Evolutionary conservation across 2,329 filamentous ascomycete genomes (phyloP), one percentile per base, ranked within the genome.

Genomic region (Fusarium redolens): DNA sequence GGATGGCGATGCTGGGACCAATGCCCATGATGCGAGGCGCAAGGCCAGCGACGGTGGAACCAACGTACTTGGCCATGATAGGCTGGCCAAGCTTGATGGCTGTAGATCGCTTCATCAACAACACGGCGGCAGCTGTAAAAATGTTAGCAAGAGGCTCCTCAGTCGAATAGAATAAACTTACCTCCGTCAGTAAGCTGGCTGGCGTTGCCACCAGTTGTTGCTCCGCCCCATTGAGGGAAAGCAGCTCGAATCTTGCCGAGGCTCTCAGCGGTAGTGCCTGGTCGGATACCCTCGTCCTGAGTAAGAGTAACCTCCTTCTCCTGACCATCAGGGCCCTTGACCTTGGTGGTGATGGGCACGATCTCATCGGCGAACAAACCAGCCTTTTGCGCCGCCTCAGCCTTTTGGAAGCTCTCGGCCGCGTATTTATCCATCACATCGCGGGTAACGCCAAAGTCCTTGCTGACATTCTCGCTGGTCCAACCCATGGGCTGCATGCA

Each of bases 1-100:
- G 91, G 72, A 92, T 92, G 66, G 90, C 91, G 40, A 92, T 83
- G 47, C 91, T 91, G 40, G 93, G 93, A 61, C 93, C 93, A 75
- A 98, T 97, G 73, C 96, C 96, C 96, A 99, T 99, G 85, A 99
- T 95, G 73, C 96, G 90, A 10, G 96, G 96, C 1, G 96, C 90
- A 9, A 98, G 90, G 77, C 96, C 96, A 43, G 95, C 93, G 45
- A 97, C 92, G 15, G 95, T 97, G 63, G 95, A 93, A 77, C 94
- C 95, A 73, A 96, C 94, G 82, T 95, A 98, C 85, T 99, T 99
- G 83, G 92, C 96, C 70, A 98, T 81, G 83, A 99, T 95, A 71
- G 96, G 95, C 85, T 98, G 93, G 73, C 93, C 92, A 48, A 98
- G 91, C 83, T 93, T 91, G 79, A 93, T 89, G 68, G 96, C 96